Evolutionary conservation across 2,329 filamentous ascomycete genomes (phyloP).

Genomic region (Pseudogymnoascus sp.): DNA sequence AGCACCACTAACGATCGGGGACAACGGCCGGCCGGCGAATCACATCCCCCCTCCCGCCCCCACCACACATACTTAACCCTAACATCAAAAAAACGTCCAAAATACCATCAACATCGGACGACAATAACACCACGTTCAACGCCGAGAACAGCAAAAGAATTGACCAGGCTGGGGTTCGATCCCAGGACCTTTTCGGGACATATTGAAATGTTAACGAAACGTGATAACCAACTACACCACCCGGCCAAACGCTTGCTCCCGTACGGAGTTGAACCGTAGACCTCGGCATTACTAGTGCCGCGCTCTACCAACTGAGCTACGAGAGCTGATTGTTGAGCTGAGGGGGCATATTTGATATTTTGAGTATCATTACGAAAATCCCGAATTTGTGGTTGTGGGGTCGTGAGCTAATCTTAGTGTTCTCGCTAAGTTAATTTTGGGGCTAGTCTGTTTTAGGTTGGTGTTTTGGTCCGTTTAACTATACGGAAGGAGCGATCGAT

Average conservation of each 20-base stretch:
- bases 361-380: neutral
- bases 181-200: slow-evolving; percentile 8
- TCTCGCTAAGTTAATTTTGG: neutral
- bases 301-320: slow-evolving; percentile 10
- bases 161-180: slow-evolving; percentile 9
- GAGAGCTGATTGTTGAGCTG: slow-evolving; percentile 4
- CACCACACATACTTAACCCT: neutral
- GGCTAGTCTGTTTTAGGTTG: neutral
- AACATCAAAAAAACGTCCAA: neutral
- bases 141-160: neutral
- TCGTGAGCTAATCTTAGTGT: neutral
- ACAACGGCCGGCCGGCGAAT: neutral
- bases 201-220: slow-evolving; percentile 7
- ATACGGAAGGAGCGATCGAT: neutral
- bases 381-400: neutral
- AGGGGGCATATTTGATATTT: neutral
- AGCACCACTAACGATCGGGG: neutral
- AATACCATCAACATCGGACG: neutral
- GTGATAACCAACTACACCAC: slow-evolving; percentile 9
- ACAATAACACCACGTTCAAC: neutral
- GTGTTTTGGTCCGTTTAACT: neutral
- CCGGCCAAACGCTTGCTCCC: neutral
- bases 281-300: slow-evolving; percentile 9
- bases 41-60: neutral
- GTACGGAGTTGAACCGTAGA: slow-evolving; percentile 9